Base-by-base conservation (phyloP, 2,329 filamentous ascomycete species). In the Monilinia vaccinii-corymbosi region DNA sequence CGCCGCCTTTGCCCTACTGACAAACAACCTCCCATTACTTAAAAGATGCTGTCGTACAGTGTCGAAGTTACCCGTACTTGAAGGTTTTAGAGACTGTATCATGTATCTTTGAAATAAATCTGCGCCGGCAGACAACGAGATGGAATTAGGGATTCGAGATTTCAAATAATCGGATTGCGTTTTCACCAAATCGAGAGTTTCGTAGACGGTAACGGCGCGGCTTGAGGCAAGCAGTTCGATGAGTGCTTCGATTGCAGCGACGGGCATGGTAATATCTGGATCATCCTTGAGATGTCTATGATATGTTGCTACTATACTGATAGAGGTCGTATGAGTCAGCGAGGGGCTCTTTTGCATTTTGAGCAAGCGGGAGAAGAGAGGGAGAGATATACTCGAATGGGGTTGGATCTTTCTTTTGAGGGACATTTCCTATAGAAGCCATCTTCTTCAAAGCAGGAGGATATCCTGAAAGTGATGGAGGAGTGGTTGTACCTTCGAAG, bases 51-150 rank as follows among this genome's bases (percentile, higher is more conserved):
- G 84, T 64, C 89, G 82, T 60, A 96, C 88, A 55, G 87, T 84
- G 64, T 92, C 88, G 74, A 97, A 97, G 71, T 88, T 86, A 2
- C 79, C 77, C 25, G 78, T 78, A 71, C 65, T 77, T 66, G 31
- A 80, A 68, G 69, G 77, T 40, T 71, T 71, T 38, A 87, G 79
- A 64, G 81, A 91, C 60, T 86, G 85, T 69, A 96, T 87, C 67
- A 99, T 84, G 75, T 96, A 97, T 72, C 93, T 88, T 73, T 94
- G 89, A 79, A 99, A 97, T 61, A 97, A 84, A 73, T 97, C 92
- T 62, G 92, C 96, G 69, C 94, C 94, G 59, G 95, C 94, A 52
- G 89, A 91, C 18, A 97, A 84, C 5, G 92, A 93, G 60, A 97
- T 89, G 16, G 92, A 89, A 75, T 99, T 97, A 9, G 87, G 81